Conservation (phyloP, 2,329 filamentous ascomycete species). For the Pseudocercospora fijiensis region DNA sequence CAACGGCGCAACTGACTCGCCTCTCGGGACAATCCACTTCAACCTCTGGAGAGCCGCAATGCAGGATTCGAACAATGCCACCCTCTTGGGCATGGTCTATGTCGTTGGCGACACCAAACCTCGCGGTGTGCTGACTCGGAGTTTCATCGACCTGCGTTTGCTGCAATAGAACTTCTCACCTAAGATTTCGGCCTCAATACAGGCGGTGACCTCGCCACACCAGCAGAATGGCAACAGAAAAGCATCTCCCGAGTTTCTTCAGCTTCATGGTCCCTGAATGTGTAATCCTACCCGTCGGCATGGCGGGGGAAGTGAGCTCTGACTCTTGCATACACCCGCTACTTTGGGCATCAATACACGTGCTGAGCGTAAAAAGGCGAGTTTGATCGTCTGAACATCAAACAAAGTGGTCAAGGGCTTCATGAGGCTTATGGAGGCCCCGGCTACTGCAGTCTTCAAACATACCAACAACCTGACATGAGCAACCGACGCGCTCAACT, state of each 20-base stretch:
- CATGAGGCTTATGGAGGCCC: not conserved
- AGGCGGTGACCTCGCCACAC: not conserved
- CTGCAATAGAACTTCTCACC: slow-evolving; percentile 12
- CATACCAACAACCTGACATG: not conserved
- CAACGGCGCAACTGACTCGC: slow-evolving; percentile 19
- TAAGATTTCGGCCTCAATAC: slow-evolving; percentile 5
- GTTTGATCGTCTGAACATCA: slow-evolving; percentile 16
- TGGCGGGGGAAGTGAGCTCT: slow-evolving; percentile 11
- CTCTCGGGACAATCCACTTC: slow-evolving; percentile 9
- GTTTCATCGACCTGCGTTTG: slow-evolving; percentile 4
- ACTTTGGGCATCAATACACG: slow-evolving; percentile 3
- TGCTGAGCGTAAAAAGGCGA: not conserved
- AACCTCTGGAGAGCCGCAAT: slow-evolving; percentile 18
- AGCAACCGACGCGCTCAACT: not conserved
- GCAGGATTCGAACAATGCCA: slow-evolving; percentile 5
- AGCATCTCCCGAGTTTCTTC: slow-evolving; percentile 4
- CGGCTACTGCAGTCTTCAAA: not conserved
- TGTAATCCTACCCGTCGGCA: slow-evolving; percentile 15
- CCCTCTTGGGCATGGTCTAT: not conserved
- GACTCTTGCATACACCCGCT: slow-evolving; percentile 10
- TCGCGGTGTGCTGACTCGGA: slow-evolving; percentile 20
- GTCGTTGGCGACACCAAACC: slow-evolving; percentile 1
- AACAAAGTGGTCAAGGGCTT: slow-evolving; percentile 9
- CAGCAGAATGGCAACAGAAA: not conserved
- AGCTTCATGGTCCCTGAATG: not conserved